Evolutionary conservation across 306 rosid species (phyloP).

Genomic region (Cucurbita moschata): DNA sequence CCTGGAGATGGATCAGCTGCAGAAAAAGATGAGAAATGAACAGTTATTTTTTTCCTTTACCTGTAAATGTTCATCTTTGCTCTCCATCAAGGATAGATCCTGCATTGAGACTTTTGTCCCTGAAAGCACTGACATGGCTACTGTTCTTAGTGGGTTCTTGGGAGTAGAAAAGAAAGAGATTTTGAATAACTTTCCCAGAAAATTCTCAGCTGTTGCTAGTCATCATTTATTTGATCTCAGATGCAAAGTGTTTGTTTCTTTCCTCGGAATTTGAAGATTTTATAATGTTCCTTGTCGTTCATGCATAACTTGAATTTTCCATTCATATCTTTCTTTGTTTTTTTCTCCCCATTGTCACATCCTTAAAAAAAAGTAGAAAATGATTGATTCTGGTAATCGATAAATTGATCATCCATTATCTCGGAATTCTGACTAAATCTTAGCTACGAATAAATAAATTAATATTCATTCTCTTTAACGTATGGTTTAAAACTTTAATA

Average conservation of each 20-base stretch:
- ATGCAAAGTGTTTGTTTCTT: slow-evolving; percentile 9
- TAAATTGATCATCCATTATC: not conserved
- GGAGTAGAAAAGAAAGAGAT: not conserved
- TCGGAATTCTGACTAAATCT: not conserved
- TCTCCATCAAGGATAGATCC: slow-evolving; percentile 15
- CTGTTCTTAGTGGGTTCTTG: slow-evolving; percentile 12
- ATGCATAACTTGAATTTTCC: not conserved
- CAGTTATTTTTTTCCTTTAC: slow-evolving; percentile 14
- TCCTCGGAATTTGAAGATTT: slow-evolving; percentile 11
- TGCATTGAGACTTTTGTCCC: slow-evolving; percentile 8
- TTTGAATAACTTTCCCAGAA: slow-evolving; percentile 11
- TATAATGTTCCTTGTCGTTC: not conserved
- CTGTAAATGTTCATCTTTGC: not conserved
- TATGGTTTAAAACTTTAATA: not conserved
- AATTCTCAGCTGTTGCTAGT: slow-evolving; percentile 9
- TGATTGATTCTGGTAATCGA: not conserved
- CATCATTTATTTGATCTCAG: slow-evolving; percentile 8
- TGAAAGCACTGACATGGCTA: slow-evolving; percentile 7
- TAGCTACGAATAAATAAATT: not conserved
- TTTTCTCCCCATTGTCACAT: not conserved
- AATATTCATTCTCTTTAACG: not conserved
- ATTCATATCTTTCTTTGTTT: not conserved
- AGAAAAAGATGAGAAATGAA: slow-evolving; percentile 6
- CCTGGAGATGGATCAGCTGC: slow-evolving; percentile 1
- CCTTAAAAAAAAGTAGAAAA: not conserved